phyloP scores from a whole-genome alignment of 148 eudicot species.

The Rhododendron williamsianum region DNA sequence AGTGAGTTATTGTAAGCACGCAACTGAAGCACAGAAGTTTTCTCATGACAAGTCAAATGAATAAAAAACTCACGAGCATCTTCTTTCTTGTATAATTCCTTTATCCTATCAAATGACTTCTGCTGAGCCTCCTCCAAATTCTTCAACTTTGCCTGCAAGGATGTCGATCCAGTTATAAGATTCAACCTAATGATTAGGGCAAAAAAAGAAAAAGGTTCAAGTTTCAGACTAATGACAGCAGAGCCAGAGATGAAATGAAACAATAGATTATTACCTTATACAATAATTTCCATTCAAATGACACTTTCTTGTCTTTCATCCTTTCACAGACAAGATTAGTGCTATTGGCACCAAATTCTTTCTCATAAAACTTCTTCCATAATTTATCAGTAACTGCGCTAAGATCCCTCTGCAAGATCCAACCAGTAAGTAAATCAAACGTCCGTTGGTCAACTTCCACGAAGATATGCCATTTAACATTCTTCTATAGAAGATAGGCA shows the following conservation, averaged over 20 bases:
- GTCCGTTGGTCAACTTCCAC: not conserved
- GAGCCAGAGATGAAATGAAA: not conserved
- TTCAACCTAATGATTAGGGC: not conserved
- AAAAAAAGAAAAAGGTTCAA: not conserved
- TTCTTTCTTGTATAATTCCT: constrained; percentile 45
- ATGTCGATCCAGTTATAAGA: constrained; percentile 6
- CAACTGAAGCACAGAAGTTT: not conserved
- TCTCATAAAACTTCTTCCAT: constrained; percentile 74
- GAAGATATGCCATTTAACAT: not conserved
- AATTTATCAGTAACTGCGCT: constrained; percentile 68
- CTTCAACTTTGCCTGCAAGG: constrained; percentile 61
- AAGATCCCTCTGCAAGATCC: constrained; percentile 67
- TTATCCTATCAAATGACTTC: constrained; percentile 48
- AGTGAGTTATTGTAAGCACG: not conserved
- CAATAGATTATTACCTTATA: constrained; percentile 51
- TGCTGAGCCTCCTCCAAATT: constrained; percentile 49
- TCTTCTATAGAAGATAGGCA: not conserved
- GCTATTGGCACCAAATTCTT: constrained; percentile 46
- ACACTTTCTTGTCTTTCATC: constrained; percentile 36
- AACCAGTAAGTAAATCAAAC: constrained; percentile 4
- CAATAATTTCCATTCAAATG: constrained; percentile 62
- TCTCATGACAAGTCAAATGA: not conserved
- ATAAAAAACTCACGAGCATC: constrained; percentile 54
- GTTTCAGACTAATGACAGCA: not conserved
- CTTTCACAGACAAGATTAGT: constrained; percentile 39